Conservation (phyloP, 2,329 filamentous ascomycete species). For the Trichoderma sp. region DNA sequence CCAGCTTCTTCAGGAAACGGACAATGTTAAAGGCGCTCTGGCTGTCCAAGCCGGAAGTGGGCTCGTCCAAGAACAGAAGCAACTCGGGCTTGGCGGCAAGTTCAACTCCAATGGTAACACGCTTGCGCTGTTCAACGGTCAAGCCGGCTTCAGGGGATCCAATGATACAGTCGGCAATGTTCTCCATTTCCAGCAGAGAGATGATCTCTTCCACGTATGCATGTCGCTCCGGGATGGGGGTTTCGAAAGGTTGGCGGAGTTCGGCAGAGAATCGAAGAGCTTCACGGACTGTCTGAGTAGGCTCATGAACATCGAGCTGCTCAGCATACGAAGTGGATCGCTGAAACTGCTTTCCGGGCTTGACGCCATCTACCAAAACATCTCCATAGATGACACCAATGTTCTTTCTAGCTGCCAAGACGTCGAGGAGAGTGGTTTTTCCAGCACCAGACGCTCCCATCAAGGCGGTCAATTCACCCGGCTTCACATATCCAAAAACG, state of each 20-base stretch:
- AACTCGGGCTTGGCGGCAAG: slow-evolving; percentile 78
- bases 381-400: slow-evolving; percentile 58
- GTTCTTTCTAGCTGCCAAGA: slow-evolving; percentile 61
- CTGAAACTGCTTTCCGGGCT: slow-evolving; percentile 59
- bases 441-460: slow-evolving; percentile 85
- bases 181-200: slow-evolving; percentile 55
- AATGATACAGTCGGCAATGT: slow-evolving; percentile 57
- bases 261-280: slow-evolving; percentile 62
- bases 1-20: slow-evolving; percentile 72
- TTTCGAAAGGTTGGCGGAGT: slow-evolving; percentile 54
- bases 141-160: slow-evolving; percentile 64
- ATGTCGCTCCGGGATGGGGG: slow-evolving; percentile 53
- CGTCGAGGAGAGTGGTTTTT: slow-evolving; percentile 81
- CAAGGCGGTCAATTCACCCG: slow-evolving; percentile 72
- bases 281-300: slow-evolving; percentile 60
- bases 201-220: slow-evolving; percentile 61
- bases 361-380: slow-evolving; percentile 54
- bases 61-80: slow-evolving; percentile 75
- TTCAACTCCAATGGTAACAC: slow-evolving; percentile 89
- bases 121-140: slow-evolving; percentile 63
- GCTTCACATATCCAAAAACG: slow-evolving; percentile 67
- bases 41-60: slow-evolving; percentile 64
- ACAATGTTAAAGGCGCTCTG: slow-evolving; percentile 73
- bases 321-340: slow-evolving; percentile 61
- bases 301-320: slow-evolving; percentile 61